Evolutionary conservation across 1,284 basidiomycete species (phyloP).

Genomic region (Coniophora puteana): DNA sequence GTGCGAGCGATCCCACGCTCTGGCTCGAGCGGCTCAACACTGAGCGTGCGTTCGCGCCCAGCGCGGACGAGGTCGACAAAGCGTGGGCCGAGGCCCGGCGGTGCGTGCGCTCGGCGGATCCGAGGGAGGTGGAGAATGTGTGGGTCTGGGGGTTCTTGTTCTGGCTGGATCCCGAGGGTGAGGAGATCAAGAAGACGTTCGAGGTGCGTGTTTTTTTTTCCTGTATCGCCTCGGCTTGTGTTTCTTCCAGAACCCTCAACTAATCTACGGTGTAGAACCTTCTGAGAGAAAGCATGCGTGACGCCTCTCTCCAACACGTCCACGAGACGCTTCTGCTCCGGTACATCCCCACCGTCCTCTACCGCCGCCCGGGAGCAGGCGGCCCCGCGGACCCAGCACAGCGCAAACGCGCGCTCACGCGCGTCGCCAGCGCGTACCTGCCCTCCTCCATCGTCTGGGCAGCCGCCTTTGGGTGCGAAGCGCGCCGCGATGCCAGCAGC

Average conservation of each 20-base stretch:
- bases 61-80: constrained; percentile 22
- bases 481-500: constrained; percentile 16
- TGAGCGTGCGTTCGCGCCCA: constrained; percentile 31
- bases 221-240: constrained; percentile 3
- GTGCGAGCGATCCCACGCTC: constrained; percentile 33
- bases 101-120: constrained; percentile 24
- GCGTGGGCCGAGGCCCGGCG: constrained; percentile 42
- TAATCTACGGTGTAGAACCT: constrained; percentile 34
- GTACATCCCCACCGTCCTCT: constrained; percentile 34
- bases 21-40: constrained; percentile 53
- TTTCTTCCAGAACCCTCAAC: constrained; percentile 11
- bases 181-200: constrained; percentile 26
- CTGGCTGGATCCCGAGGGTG: constrained; percentile 15
- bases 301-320: constrained; percentile 34
- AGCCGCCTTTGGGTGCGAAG: constrained; percentile 34
- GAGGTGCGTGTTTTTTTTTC: constrained; percentile 31
- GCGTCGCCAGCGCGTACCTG: constrained; percentile 38
- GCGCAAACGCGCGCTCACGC: constrained; percentile 35
- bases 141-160: constrained; percentile 50
- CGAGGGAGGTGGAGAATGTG: constrained; percentile 31
- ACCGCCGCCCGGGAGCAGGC: constrained; percentile 21
- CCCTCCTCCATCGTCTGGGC: constrained; percentile 43
- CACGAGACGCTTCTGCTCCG: constrained; percentile 47
- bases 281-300: constrained; percentile 46
- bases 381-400: constrained; percentile 18